Evolutionary conservation across 495 filamentous ascomycete species (phyloP).

Genomic region (Neurospora tetraspora): DNA sequence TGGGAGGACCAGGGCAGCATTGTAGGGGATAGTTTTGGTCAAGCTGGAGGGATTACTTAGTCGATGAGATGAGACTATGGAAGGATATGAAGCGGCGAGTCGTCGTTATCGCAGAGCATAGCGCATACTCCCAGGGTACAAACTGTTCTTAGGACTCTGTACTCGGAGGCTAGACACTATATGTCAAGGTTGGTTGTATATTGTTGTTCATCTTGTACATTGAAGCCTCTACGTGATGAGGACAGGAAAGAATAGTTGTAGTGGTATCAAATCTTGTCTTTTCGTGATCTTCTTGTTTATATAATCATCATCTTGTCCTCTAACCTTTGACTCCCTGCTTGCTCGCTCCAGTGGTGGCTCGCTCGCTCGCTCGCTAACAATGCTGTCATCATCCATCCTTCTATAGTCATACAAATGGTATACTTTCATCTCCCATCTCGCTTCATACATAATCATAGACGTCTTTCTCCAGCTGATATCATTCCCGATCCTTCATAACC

Average conservation of each 20-base stretch:
- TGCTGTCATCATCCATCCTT: neutral
- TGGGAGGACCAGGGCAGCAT: too few relatives aligned
- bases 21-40: too few relatives aligned
- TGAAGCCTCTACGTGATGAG: neutral
- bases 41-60: too few relatives aligned
- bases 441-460: conserved; percentile 7
- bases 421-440: neutral
- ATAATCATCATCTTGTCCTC: neutral
- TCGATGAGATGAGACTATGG: neutral
- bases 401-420: neutral
- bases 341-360: neutral
- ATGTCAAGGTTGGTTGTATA: neutral
- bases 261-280: neutral
- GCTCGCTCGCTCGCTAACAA: neutral
- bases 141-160: neutral
- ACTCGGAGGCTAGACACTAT: neutral
- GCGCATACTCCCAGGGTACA: neutral
- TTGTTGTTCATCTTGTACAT: neutral
- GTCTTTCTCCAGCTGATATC: neutral
- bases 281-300: neutral
- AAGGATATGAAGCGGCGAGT: neutral
- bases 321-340: neutral
- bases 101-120: neutral
- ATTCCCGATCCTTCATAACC: neutral
- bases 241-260: neutral